A percentile compares a stretch with the other conserved stretches of the same genome.
Conservation (phyloP, 345 rosid genomes). For the Cardamine chenopodiifolia region DNA sequence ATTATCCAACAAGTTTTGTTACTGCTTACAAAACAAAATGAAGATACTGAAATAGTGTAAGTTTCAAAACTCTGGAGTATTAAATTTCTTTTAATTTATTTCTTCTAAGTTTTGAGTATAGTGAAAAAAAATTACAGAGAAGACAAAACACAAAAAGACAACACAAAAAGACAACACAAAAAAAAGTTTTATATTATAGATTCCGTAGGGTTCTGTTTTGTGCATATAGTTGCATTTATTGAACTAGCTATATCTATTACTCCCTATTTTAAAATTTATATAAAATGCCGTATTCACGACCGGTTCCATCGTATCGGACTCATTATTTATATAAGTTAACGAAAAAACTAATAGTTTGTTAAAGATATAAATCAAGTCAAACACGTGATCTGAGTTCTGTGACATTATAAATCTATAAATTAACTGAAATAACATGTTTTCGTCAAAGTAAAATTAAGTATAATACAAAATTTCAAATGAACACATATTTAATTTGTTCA, state of each 20-base stretch:
- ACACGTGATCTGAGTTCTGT: background rate
- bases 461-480: background rate
- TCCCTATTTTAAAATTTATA: constrained; percentile 10
- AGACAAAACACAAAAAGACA: constrained; percentile 40
- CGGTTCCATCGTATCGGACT: constrained; percentile 21
- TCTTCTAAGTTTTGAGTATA: constrained; percentile 11
- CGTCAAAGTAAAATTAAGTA: background rate
- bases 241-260: constrained; percentile 19
- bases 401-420: background rate
- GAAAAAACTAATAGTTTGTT: too few species aligned
- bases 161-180: constrained; percentile 19
- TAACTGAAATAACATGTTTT: background rate
- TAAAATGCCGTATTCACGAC: background rate
- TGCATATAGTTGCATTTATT: constrained; percentile 29
- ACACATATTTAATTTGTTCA: background rate
- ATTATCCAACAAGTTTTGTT: constrained; percentile 30
- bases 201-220: constrained; percentile 12
- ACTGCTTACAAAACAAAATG: constrained; percentile 14
- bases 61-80: constrained; percentile 2
- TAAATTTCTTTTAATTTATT: background rate
- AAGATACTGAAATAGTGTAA: constrained; percentile 26
- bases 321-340: too few species aligned
- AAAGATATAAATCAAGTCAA: background rate
- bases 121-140: background rate
- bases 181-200: background rate